phyloP scores from a whole-genome alignment of 352 stramenopile species.

The Globisporangium viniferum region DNA sequence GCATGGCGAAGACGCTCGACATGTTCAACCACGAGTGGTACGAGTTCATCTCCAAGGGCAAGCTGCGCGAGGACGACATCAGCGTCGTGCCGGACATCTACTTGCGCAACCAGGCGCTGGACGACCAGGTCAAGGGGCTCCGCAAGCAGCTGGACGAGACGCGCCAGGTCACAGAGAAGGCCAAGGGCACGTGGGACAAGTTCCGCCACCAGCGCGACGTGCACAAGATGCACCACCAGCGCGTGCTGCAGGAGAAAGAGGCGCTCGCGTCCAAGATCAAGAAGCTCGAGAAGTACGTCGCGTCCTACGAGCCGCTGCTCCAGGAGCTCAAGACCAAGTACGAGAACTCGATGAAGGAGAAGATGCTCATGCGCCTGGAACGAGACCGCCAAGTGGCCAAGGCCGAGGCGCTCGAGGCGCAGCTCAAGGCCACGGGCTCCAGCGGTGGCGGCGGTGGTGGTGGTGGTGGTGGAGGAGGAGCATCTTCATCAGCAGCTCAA shows the following conservation, averaged over 20 bases:
- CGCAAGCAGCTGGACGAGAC: conserved; percentile 87
- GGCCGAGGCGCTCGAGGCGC: conserved; percentile 85
- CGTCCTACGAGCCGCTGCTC: conserved; percentile 91
- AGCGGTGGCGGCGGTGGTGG: not conserved
- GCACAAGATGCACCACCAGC: conserved; percentile 95
- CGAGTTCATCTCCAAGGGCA: conserved; percentile 91
- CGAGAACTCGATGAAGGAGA: conserved; percentile 95
- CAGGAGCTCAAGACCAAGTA: conserved; percentile 93
- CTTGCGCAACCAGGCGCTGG: conserved; percentile 89
- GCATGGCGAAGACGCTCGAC: conserved; percentile 88
- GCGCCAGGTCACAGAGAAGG: conserved; percentile 85
- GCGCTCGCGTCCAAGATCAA: conserved; percentile 90
- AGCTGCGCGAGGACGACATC: conserved; percentile 87
- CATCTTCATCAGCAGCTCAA: not conserved
- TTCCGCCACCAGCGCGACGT: conserved; percentile 94
- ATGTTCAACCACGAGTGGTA: conserved; percentile 97
- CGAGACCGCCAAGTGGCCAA: conserved; percentile 88
- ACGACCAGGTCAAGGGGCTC: conserved; percentile 87
- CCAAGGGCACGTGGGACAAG: conserved; percentile 94
- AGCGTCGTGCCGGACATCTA: conserved; percentile 94
- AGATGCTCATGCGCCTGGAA: conserved; percentile 96
- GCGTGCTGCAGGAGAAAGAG: conserved; percentile 94
- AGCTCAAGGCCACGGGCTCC: conserved; percentile 58
- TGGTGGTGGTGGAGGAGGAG: too few species aligned
- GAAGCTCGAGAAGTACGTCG: conserved; percentile 89